Conservation (phyloP, 345 rosid species). For the Gossypium raimondii region DNA sequence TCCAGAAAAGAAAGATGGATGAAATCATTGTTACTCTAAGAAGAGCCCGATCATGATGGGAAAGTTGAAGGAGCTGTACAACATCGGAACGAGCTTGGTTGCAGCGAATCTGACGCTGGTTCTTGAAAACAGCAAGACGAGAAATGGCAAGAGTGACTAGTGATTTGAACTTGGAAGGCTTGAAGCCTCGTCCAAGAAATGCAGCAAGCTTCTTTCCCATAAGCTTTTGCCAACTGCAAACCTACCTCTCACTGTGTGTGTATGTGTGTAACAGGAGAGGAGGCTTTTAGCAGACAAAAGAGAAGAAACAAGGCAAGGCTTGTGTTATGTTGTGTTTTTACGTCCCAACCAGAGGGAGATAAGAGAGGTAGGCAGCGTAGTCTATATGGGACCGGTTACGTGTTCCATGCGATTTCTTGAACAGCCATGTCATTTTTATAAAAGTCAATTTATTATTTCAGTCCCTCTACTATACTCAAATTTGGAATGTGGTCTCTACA, state of each 20-base stretch:
- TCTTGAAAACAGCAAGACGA: conserved; percentile 65
- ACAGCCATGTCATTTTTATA: background rate
- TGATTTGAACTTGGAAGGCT: conserved; percentile 59
- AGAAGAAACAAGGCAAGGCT: conserved; percentile 18
- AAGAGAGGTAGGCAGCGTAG: background rate
- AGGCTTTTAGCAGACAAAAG: background rate
- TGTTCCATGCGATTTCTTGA: background rate
- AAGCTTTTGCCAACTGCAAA: background rate
- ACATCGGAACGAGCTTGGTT: conserved; percentile 69
- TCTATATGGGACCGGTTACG: background rate
- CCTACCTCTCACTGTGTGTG: background rate
- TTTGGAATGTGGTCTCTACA: background rate
- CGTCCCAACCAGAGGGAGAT: conserved; percentile 21
- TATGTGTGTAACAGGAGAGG: background rate
- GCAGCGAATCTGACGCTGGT: conserved; percentile 52
- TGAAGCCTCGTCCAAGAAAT: conserved; percentile 61
- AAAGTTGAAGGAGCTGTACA: conserved; percentile 65
- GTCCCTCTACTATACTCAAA: background rate
- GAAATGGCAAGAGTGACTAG: conserved; percentile 54
- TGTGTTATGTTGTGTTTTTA: conserved; percentile 17
- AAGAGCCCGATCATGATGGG: conserved; percentile 67
- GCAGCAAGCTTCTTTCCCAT: conserved; percentile 90
- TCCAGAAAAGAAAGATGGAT: background rate
- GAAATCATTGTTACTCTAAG: conserved; percentile 39
- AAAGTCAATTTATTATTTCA: background rate